Evolutionary conservation across 306 rosid genomes (phyloP).

Genomic region (Biancaea sappan): DNA sequence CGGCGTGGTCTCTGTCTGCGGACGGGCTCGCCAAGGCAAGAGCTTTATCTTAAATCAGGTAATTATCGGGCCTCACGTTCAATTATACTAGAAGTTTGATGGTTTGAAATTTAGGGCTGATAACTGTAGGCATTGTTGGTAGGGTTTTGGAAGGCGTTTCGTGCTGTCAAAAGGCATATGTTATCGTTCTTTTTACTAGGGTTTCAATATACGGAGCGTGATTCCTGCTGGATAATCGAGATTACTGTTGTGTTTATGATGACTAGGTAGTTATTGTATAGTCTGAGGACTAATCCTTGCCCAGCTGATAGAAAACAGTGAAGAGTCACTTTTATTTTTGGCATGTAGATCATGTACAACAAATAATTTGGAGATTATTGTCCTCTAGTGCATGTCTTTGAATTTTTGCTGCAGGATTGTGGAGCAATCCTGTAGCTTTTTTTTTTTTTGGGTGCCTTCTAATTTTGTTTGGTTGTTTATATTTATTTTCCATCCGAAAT

Average conservation of each 20-base stretch:
- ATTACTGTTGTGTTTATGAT: not conserved
- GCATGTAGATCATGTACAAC: not conserved
- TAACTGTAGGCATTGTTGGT: slow-evolving; percentile 17
- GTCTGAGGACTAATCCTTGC: not conserved
- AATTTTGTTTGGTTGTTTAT: not conserved
- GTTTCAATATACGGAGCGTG: not conserved
- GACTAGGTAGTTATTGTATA: not conserved
- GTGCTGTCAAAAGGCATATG: not conserved
- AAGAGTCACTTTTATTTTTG: slow-evolving; percentile 11
- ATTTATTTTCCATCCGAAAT: not conserved
- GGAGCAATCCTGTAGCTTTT: not conserved
- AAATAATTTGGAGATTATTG: not conserved
- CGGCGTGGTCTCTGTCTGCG: slow-evolving; percentile 92
- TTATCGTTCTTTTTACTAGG: not conserved
- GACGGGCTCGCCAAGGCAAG: slow-evolving; percentile 96
- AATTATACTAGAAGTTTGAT: not conserved
- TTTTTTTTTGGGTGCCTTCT: not conserved
- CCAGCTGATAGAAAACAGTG: not conserved
- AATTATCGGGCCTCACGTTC: not conserved
- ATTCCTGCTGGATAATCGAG: not conserved
- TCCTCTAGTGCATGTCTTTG: not conserved
- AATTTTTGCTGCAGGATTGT: not conserved
- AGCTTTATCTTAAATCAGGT: slow-evolving; percentile 92
- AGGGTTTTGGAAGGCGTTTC: not conserved
- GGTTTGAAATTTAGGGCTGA: not conserved